phyloP scores from a whole-genome alignment of 345 rosid species.

The Theobroma cacao region DNA sequence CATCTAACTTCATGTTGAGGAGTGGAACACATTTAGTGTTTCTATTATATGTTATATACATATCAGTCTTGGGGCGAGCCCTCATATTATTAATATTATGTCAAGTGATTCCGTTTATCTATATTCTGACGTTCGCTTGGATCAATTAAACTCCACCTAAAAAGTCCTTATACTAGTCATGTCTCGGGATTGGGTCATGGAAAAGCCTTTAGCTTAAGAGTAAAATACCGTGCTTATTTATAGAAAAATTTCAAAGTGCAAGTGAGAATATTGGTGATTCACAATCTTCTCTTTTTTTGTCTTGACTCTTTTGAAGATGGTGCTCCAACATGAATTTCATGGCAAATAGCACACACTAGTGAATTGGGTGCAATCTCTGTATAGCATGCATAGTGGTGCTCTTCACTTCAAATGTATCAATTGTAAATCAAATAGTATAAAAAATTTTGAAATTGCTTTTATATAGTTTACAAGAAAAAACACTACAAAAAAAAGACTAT shows the following conservation, averaged over 20 bases:
- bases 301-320: slow-evolving; percentile 10
- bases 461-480: background rate
- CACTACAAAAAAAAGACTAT: no score
- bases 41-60: no score
- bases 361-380: slow-evolving; percentile 9
- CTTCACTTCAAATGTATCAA: background rate
- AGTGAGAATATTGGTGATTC: background rate
- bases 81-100: no score
- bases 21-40: no score
- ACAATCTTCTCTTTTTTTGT: slow-evolving; percentile 8
- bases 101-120: no score
- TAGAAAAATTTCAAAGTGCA: slow-evolving; percentile 43
- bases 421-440: background rate
- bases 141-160: no score
- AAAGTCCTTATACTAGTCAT: no score
- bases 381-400: slow-evolving; percentile 13
- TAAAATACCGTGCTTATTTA: slow-evolving; percentile 52
- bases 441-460: background rate
- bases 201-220: slow-evolving; percentile 79
- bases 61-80: no score
- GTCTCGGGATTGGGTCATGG: no score
- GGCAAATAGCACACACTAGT: background rate
- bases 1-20: no score
- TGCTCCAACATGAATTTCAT: slow-evolving; percentile 22
- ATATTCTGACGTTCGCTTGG: no score